These are phyloP conservation scores for Cryptosporidium ubiquitum DNA, from an alignment of 169 alveolate species.

Conservation along the genomic window DNA sequence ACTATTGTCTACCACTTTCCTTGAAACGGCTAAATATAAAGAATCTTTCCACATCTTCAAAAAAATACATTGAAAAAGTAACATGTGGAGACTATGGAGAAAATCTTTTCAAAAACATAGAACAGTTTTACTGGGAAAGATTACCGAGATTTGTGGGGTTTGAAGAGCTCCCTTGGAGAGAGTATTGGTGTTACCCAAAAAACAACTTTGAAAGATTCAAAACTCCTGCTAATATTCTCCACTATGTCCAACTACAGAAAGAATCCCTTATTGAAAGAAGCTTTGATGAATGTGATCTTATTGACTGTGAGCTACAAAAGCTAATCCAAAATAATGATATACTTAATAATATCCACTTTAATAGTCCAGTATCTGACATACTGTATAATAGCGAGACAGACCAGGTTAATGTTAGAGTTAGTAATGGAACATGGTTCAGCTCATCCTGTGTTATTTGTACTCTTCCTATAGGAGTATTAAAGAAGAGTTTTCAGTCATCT, in stretches of 20 bases:
- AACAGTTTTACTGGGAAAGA: constrained; percentile 70
- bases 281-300: constrained; percentile 25
- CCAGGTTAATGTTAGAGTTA: constrained; percentile 58
- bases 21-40: constrained; percentile 54
- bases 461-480: constrained; percentile 58
- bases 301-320: constrained; percentile 33
- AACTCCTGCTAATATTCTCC: background rate
- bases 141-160: constrained; percentile 71
- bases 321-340: constrained; percentile 9
- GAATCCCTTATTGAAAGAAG: background rate
- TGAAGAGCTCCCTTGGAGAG: constrained; percentile 71
- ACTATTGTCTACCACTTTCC: constrained; percentile 54
- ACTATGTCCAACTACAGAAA: constrained; percentile 8
- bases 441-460: constrained; percentile 63
- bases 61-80: constrained; percentile 41
- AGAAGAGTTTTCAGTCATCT: constrained; percentile 29
- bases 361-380: constrained; percentile 41
- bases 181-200: constrained; percentile 65
- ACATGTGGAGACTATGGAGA: constrained; percentile 67
- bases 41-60: constrained; percentile 16
- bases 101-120: constrained; percentile 26
- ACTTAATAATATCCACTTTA: constrained; percentile 13
- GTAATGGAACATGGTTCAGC: constrained; percentile 68
- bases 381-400: constrained; percentile 56
- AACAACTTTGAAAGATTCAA: background rate